These are phyloP conservation scores for Lablab purpureus DNA, from an alignment of 306 rosid genomes.

Conservation along the genomic window DNA sequence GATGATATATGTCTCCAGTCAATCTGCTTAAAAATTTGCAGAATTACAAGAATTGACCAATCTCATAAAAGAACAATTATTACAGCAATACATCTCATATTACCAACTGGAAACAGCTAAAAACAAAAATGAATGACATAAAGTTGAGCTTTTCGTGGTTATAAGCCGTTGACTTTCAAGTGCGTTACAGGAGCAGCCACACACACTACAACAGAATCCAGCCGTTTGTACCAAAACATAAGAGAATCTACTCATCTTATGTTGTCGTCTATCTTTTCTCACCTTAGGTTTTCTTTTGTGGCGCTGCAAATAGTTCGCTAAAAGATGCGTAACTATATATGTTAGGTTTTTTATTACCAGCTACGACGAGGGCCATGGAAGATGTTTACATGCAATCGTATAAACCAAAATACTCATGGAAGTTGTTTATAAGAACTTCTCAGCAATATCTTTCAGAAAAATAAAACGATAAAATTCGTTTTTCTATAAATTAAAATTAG, in stretches of 20 bases:
- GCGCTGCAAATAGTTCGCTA: neutral
- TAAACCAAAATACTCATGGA: too few relatives aligned
- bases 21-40: neutral
- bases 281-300: neutral
- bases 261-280: constrained; percentile 6
- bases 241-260: constrained; percentile 29
- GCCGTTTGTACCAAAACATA: constrained; percentile 25
- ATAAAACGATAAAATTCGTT: too few relatives aligned
- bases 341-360: neutral
- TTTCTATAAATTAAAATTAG: too few relatives aligned
- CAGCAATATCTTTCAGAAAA: too few relatives aligned
- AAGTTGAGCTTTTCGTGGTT: constrained; percentile 40
- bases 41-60: neutral
- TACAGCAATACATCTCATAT: neutral
- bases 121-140: neutral
- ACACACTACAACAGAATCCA: constrained; percentile 38
- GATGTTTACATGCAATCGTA: neutral
- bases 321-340: neutral
- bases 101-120: neutral
- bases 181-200: constrained; percentile 34
- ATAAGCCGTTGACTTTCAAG: constrained; percentile 18
- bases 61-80: neutral
- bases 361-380: neutral
- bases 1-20: constrained; percentile 2
- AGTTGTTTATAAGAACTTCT: too few relatives aligned